phyloP scores from a whole-genome alignment of 2,329 filamentous ascomycete genomes.

The Curvularia sp. region DNA sequence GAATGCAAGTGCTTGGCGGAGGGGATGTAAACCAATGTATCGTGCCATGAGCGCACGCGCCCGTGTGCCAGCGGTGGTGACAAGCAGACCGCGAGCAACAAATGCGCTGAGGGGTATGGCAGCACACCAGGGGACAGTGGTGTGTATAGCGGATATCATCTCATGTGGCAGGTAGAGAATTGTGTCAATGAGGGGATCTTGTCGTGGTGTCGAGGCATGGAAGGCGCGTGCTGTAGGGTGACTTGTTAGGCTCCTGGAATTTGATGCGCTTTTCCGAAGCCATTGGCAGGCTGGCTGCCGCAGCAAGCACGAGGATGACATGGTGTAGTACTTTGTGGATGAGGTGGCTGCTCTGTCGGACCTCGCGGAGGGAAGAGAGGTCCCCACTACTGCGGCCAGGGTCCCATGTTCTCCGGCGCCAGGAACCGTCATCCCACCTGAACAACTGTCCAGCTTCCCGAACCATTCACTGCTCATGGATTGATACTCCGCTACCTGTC shows the following conservation, averaged over 20 bases:
- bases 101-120: slow-evolving; percentile 64
- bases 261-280: slow-evolving; percentile 19
- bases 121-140: slow-evolving; percentile 61
- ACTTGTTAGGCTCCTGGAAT: slow-evolving; percentile 3
- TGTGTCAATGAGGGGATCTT: slow-evolving; percentile 52
- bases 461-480: slow-evolving; percentile 17
- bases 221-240: slow-evolving; percentile 52
- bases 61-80: slow-evolving; percentile 56
- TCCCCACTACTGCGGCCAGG: slow-evolving; percentile 17
- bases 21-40: slow-evolving; percentile 54
- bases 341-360: slow-evolving; percentile 19
- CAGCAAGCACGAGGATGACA: slow-evolving; percentile 34
- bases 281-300: slow-evolving; percentile 37
- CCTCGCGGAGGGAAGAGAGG: slow-evolving; percentile 25
- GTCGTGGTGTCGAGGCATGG: slow-evolving; percentile 55
- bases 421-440: slow-evolving; percentile 40
- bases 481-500: slow-evolving; percentile 10
- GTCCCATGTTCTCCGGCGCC: slow-evolving; percentile 26
- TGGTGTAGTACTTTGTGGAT: slow-evolving; percentile 20
- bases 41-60: slow-evolving; percentile 50
- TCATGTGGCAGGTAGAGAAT: slow-evolving; percentile 54
- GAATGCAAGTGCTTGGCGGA: slow-evolving; percentile 40
- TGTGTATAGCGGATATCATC: slow-evolving; percentile 61
- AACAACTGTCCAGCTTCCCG: slow-evolving; percentile 24
- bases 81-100: slow-evolving; percentile 56